Evolutionary conservation across 306 rosid genomes (phyloP).

Genomic region (Medicago arabica): DNA sequence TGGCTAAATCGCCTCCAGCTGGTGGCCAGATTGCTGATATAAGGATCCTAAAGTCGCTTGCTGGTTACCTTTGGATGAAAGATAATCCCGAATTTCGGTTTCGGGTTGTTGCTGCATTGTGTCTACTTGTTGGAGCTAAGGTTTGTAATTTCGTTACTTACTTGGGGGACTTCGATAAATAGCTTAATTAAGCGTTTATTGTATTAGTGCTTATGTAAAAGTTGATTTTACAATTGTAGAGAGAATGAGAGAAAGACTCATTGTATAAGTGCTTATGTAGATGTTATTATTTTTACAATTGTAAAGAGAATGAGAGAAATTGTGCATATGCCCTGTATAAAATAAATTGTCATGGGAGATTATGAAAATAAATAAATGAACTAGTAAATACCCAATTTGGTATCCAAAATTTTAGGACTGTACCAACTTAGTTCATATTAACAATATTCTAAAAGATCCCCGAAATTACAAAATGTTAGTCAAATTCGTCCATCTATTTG

Average conservation of each 20-base stretch:
- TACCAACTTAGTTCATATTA: background rate
- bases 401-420: background rate
- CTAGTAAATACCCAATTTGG: background rate
- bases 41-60: conserved; percentile 82
- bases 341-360: background rate
- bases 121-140: conserved; percentile 94
- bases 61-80: conserved; percentile 92
- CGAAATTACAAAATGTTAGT: background rate
- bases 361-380: background rate
- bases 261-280: background rate
- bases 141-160: conserved; percentile 40
- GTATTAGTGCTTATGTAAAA: background rate
- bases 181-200: background rate
- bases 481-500: background rate
- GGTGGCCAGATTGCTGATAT: conserved; percentile 47
- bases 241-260: background rate
- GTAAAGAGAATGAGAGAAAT: background rate
- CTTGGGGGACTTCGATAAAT: background rate
- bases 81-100: conserved; percentile 77
- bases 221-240: background rate
- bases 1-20: conserved; percentile 30
- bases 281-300: background rate
- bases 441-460: background rate
- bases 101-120: conserved; percentile 81
- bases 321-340: background rate